Evolutionary conservation across 768 basidiomycete species (phyloP).

Genomic region (Hericium alpestre): DNA sequence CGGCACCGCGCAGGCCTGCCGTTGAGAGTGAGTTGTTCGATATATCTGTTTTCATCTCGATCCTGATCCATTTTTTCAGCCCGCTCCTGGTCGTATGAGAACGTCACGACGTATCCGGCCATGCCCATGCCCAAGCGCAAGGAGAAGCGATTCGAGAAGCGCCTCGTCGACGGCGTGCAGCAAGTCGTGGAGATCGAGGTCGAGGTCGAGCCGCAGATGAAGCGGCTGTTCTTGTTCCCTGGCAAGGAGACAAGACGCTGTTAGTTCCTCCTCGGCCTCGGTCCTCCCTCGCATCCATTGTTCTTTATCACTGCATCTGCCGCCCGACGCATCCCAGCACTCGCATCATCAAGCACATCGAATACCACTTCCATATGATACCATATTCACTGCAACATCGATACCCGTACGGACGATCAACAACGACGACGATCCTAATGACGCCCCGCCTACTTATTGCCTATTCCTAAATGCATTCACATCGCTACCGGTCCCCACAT

Average conservation of each 20-base stretch:
- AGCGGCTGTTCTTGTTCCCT: slow-evolving; percentile 64
- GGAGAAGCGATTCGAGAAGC: slow-evolving; percentile 38
- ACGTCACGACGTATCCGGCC: slow-evolving; percentile 55
- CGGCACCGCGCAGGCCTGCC: slow-evolving; percentile 27
- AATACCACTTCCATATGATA: neutral
- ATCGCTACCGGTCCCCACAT: neutral
- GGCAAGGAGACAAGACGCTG: slow-evolving; percentile 23
- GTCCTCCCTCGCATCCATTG: neutral
- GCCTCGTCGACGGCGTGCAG: slow-evolving; percentile 39
- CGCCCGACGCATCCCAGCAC: neutral
- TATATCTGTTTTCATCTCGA: neutral
- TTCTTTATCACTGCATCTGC: neutral
- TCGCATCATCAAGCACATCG: neutral
- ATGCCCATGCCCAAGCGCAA: slow-evolving; percentile 36
- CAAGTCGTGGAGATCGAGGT: slow-evolving; percentile 43
- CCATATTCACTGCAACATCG: neutral
- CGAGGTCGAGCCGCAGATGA: slow-evolving; percentile 42
- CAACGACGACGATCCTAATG: neutral
- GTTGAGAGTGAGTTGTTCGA: slow-evolving; percentile 39
- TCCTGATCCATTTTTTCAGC: slow-evolving; percentile 25
- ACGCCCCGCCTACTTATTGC: neutral
- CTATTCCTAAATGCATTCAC: neutral
- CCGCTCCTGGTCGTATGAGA: slow-evolving; percentile 72
- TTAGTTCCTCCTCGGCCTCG: neutral
- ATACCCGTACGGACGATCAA: neutral